These are phyloP conservation scores for Hypholoma sublateritium DNA, from an alignment of 768 basidiomycete genomes.

Conservation along the genomic window DNA sequence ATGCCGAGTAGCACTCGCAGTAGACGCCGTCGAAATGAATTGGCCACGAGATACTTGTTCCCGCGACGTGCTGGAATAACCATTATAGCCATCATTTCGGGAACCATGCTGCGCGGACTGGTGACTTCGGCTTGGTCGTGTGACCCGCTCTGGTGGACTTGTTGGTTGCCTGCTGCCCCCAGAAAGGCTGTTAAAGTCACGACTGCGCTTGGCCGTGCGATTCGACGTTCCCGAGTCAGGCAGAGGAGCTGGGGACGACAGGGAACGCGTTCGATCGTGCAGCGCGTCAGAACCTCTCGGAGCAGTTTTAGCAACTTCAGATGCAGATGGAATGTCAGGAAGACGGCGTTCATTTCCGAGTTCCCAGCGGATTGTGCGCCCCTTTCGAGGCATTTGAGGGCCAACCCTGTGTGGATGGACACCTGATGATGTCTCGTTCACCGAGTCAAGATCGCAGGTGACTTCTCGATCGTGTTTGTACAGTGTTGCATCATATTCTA, in stretches of 20 bases:
- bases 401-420: background rate
- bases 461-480: constrained; percentile 60
- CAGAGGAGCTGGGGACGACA: background rate
- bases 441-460: constrained; percentile 56
- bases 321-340: background rate
- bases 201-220: no score
- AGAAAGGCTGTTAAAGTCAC: no score
- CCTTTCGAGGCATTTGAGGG: background rate
- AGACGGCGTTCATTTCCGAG: background rate
- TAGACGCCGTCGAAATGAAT: background rate
- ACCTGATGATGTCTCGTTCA: background rate
- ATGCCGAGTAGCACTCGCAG: background rate
- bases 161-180: background rate
- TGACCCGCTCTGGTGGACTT: background rate
- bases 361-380: background rate
- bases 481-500: constrained; percentile 57
- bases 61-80: background rate
- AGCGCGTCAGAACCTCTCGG: background rate
- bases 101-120: background rate
- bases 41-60: background rate
- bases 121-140: background rate
- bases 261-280: background rate
- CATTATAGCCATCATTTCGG: background rate
- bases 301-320: background rate
- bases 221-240: no score